Conservation (phyloP, 2,329 filamentous ascomycete genomes). For the Huntiella moniliformis region DNA sequence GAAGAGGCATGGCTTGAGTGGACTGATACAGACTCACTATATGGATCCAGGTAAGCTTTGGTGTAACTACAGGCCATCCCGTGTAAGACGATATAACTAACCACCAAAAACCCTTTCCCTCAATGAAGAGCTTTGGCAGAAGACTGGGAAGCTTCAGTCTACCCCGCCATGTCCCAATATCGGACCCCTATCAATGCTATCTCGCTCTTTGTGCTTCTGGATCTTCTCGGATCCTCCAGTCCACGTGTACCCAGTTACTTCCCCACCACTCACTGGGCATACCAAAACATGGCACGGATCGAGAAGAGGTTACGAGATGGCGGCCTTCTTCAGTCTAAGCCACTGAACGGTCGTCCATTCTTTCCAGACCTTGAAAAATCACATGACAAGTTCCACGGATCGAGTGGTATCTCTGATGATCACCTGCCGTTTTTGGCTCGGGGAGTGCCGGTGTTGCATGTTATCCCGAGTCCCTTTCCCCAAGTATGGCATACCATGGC, state of each 20-base stretch:
- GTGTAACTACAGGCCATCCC: not conserved
- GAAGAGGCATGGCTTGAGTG: slow-evolving; percentile 80
- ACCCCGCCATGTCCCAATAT: slow-evolving; percentile 58
- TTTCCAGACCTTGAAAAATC: slow-evolving; percentile 43
- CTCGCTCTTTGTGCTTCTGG: slow-evolving; percentile 75
- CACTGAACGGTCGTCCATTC: slow-evolving; percentile 28
- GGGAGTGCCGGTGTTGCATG: slow-evolving; percentile 73
- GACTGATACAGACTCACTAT: slow-evolving; percentile 67
- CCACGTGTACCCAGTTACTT: slow-evolving; percentile 74
- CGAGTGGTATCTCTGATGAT: slow-evolving; percentile 54
- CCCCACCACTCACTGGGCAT: slow-evolving; percentile 82
- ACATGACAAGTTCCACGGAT: slow-evolving; percentile 25
- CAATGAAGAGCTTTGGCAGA: slow-evolving; percentile 47
- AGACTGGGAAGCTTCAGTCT: slow-evolving; percentile 53
- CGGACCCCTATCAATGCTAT: slow-evolving; percentile 60
- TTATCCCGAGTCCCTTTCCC: slow-evolving; percentile 75
- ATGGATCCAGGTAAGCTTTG: slow-evolving; percentile 52
- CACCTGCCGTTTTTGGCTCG: slow-evolving; percentile 77
- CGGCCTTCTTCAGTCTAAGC: slow-evolving; percentile 42
- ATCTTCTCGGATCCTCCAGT: slow-evolving; percentile 55
- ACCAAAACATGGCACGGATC: slow-evolving; percentile 52
- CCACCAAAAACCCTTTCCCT: slow-evolving; percentile 2
- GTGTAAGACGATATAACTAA: not conserved
- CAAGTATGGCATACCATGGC: slow-evolving; percentile 67
- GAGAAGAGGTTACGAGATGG: slow-evolving; percentile 57